These are phyloP conservation scores for Raffaelea ambrosiae DNA, from an alignment of 2,329 filamentous ascomycete species.

Conservation along the genomic window DNA sequence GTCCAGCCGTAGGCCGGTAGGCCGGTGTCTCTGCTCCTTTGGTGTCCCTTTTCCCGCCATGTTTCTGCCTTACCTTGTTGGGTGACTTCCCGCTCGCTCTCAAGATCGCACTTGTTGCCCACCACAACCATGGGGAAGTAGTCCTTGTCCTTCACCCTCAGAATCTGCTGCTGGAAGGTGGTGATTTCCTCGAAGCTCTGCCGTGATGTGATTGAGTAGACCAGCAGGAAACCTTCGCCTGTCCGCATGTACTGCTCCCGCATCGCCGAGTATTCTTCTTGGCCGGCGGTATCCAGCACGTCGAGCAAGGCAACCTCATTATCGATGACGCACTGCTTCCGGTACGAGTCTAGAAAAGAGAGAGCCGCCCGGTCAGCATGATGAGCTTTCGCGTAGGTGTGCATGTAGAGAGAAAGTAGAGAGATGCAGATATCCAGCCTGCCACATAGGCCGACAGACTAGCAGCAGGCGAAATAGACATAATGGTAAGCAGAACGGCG, in stretches of 20 bases:
- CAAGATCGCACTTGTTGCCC: conserved; percentile 98
- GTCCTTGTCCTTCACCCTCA: conserved; percentile 98
- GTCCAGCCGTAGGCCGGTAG: too few species aligned
- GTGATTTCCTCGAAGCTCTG: conserved; percentile 98
- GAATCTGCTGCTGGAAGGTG: conserved; percentile 97
- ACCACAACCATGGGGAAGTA: conserved; percentile 99
- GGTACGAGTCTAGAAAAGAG: conserved; percentile 90
- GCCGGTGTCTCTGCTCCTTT: background rate
- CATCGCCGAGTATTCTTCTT: conserved; percentile 99
- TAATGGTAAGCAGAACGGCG: too few species aligned
- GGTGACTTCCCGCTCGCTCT: conserved; percentile 82
- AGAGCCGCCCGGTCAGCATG: conserved; percentile 15
- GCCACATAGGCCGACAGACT: too few species aligned
- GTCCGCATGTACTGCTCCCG: conserved; percentile 99
- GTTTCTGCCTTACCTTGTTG: conserved; percentile 66
- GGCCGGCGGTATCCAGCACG: conserved; percentile 94
- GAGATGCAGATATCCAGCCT: background rate
- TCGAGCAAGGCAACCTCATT: conserved; percentile 96
- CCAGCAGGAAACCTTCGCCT: conserved; percentile 92
- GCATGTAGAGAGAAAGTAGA: background rate
- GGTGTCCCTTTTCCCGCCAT: background rate
- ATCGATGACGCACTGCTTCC: conserved; percentile 99
- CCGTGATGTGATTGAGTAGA: conserved; percentile 96
- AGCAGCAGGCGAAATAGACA: too few species aligned
- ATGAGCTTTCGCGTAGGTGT: background rate